Percentiles rank a stretch among this genome's conserved stretches.
phyloP scores from a whole-genome alignment of 768 basidiomycete species.

The Lentinus brumalis region DNA sequence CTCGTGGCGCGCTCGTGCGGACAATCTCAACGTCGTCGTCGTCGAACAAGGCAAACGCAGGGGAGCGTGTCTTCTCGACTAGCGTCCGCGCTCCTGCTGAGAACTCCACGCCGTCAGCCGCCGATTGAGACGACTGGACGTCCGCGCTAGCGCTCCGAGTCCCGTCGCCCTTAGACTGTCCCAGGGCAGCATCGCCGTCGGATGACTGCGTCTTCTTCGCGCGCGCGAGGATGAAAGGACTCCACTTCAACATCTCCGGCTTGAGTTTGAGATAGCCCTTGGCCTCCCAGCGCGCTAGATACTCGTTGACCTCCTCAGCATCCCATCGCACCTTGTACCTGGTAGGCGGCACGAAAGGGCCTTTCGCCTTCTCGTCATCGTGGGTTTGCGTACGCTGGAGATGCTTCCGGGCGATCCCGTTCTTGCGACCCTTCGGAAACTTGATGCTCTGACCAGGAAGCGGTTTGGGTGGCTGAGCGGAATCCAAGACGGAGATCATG shows the following conservation, averaged over 20 bases:
- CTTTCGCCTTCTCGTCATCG: constrained; percentile 49
- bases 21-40: constrained; percentile 30
- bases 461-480: constrained; percentile 56
- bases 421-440: constrained; percentile 65
- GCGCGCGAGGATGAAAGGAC: constrained; percentile 79
- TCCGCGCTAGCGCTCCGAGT: neutral
- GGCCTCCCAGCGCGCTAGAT: constrained; percentile 66
- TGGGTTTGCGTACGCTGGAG: constrained; percentile 56
- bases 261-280: constrained; percentile 79
- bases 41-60: constrained; percentile 32
- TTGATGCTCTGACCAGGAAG: constrained; percentile 81
- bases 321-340: constrained; percentile 81
- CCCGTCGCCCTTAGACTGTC: neutral
- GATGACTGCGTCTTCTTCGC: constrained; percentile 33
- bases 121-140: neutral
- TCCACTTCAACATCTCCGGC: constrained; percentile 92
- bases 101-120: neutral
- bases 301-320: constrained; percentile 60
- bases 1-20: constrained; percentile 13
- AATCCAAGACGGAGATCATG: constrained; percentile 65
- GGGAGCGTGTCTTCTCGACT: constrained; percentile 12
- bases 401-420: constrained; percentile 64
- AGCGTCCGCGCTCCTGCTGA: neutral
- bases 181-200: constrained; percentile 3
- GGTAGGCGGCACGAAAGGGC: constrained; percentile 62